Conservation (phyloP, 202 grass and related monocot species). For the Dendrocalamus latiflorus region DNA sequence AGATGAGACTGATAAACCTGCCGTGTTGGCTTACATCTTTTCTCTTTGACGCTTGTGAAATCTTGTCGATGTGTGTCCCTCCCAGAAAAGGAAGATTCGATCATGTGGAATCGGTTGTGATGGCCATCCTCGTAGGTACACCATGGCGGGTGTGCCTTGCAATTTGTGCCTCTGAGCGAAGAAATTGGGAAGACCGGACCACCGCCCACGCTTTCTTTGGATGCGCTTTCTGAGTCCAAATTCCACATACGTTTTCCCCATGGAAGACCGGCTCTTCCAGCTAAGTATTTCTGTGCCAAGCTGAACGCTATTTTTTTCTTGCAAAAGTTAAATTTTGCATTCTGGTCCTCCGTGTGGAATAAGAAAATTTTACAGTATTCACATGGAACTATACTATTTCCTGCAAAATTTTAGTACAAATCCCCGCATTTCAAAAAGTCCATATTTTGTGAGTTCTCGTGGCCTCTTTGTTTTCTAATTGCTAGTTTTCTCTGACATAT, state of each 20-base stretch:
- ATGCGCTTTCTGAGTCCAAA: neutral
- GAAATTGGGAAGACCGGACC: neutral
- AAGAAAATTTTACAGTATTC: neutral
- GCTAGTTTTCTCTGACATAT: too few species aligned
- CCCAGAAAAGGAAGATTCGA: neutral
- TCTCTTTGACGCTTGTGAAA: neutral
- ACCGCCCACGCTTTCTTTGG: neutral
- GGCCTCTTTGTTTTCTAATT: too few species aligned
- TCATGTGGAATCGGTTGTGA: neutral
- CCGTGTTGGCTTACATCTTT: neutral
- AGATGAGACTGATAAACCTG: neutral
- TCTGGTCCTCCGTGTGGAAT: too few species aligned
- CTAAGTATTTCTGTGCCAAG: too few species aligned
- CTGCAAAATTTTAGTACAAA: too few species aligned
- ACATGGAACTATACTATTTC: too few species aligned
- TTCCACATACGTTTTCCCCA: neutral
- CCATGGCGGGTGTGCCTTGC: neutral
- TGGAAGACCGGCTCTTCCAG: too few species aligned
- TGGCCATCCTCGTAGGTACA: neutral
- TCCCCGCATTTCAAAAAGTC: too few species aligned
- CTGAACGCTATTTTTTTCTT: neutral
- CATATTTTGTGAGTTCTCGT: too few species aligned
- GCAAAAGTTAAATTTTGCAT: too few species aligned
- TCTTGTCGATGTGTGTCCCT: neutral
- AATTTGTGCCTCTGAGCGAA: neutral